Base-by-base conservation (phyloP, 495 filamentous ascomycete genomes). In the Tuber borchii region DNA sequence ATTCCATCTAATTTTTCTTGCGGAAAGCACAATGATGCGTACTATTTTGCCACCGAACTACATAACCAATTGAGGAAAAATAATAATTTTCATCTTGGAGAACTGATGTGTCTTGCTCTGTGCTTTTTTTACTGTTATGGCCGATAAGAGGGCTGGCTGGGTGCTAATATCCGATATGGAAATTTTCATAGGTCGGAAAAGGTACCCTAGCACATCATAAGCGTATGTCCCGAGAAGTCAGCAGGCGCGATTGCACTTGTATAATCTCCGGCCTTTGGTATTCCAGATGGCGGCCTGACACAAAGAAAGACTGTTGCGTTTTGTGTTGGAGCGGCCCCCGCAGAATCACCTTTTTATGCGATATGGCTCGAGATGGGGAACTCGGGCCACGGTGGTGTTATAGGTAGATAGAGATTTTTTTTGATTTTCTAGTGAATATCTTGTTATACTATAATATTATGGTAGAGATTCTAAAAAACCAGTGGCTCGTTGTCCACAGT, bases 41-140 rank as follows among this genome's bases (percentile, higher is more conserved):
- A 17, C 14, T 65, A 1, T 1, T 26, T 1, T 16, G 5, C 4
- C 3, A 34, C 26, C 1, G 56, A 34, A 34, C 56, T 65, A 65
- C 56, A 34, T 65, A 65, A 65, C 26, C 56, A 34, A 34, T 71
- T 76, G 73, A 70, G 34, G 56, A 76, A 76, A 70, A 26, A 34
- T 34, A 56, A 75, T 76, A 3, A 5, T n/a, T 74, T 74, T 74
- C 75, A 76, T 31, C 73, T 76, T 71, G 74, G 73, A 77, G 74
- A 77, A 77, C 74, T 61, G 44, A 76, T 70, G 26, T 65, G 56
- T 8, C 56, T 34, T 19, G 26, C 56, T 7, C 26, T 34, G 5
- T 65, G 10, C 3, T 65, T 65, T 61, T 34, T 61, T 34, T 19
- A 46, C 4, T 34, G 31, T 10, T 34, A 5, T 65, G 14, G 26